A percentile compares a stretch with the other conserved stretches of the same genome.
These are phyloP conservation scores for Pneumocystis wakefieldiae DNA, from an alignment of 1,139 yeast genomes.

Conservation along the genomic window DNA sequence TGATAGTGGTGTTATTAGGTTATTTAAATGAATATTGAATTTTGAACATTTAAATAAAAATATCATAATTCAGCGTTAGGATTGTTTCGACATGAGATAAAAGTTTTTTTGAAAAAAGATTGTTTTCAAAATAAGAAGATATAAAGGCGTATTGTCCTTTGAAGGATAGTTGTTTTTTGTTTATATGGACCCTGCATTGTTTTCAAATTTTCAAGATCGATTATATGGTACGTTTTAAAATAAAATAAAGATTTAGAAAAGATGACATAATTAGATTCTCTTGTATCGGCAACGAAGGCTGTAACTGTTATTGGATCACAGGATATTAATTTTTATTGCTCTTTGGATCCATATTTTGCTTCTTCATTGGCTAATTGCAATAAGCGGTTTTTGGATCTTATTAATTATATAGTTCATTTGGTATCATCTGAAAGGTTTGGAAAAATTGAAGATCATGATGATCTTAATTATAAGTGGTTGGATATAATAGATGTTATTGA, in stretches of 20 bases:
- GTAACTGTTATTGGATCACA: constrained; percentile 63
- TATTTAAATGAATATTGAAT: neutral
- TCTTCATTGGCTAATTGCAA: constrained; percentile 32
- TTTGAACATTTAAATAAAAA: neutral
- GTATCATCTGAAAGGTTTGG: constrained; percentile 28
- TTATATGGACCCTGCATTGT: neutral
- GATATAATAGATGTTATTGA: constrained; percentile 51
- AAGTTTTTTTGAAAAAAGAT: neutral
- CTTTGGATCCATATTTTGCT: constrained; percentile 44
- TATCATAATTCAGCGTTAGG: neutral
- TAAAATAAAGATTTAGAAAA: neutral
- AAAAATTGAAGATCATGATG: constrained; percentile 30
- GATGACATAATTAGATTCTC: constrained; percentile 21
- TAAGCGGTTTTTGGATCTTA: constrained; percentile 33
- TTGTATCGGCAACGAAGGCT: constrained; percentile 45
- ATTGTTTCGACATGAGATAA: neutral
- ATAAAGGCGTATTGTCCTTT: neutral
- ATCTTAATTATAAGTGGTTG: constrained; percentile 43
- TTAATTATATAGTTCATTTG: constrained; percentile 39
- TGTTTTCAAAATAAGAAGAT: neutral
- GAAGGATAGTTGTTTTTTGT: neutral
- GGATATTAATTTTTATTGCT: constrained; percentile 60
- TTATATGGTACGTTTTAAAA: neutral
- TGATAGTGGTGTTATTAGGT: neutral
- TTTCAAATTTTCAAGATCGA: neutral